Evolutionary conservation across 1,284 basidiomycete genomes (phyloP), one percentile per base, ranked within the genome.

Genomic region (Cystobasidium pallidum): DNA sequence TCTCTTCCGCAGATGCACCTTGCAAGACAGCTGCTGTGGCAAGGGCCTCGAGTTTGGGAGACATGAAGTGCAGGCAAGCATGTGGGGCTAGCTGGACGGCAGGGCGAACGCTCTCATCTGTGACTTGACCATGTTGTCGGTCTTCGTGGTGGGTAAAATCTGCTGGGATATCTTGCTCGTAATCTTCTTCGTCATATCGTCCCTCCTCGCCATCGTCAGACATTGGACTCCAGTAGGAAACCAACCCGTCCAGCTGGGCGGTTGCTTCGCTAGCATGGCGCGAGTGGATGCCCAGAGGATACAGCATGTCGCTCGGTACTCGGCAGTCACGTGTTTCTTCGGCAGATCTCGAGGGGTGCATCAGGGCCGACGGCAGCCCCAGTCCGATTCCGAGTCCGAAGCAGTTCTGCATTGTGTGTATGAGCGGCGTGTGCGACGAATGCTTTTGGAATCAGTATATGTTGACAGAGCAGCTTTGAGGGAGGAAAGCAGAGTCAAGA

Each of bases 171-270:
- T n/a, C n/a, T n/a, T n/a, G n/a, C n/a, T n/a, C n/a, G 43, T 32
- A 30, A 19, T 64, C 68, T 21, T 21, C 30, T 15, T 59, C 66
- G 32, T 36, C 39, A 19, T n/a, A n/a, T 26, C 52, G 3, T 17
- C 13, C 24, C 19, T 39, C 45, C 7, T 54, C 49, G 19, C 36
- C 59, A 19, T 63, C 43, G 39, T 63, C 62, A 7, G 67, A 34
- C 24, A 41, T 26, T 39, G 68, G 68, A 13, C 49, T 55, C 68
- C 68, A 71, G 52, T 71, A 71, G 10, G 68, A 71, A 11, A 55
- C 59, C 11, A 71, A 28, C 7, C 24, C 61, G 34, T 55, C 54
- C 19, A 43, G 57, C 61, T 36, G 11, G 41, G 52, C 34, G 21
- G 55, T 64, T 51, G 59, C 54, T 57, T 57, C 54, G 32, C 54